These are phyloP conservation scores for Fusarium globosum DNA, from an alignment of 2,329 filamentous ascomycete species.

Conservation along the genomic window DNA sequence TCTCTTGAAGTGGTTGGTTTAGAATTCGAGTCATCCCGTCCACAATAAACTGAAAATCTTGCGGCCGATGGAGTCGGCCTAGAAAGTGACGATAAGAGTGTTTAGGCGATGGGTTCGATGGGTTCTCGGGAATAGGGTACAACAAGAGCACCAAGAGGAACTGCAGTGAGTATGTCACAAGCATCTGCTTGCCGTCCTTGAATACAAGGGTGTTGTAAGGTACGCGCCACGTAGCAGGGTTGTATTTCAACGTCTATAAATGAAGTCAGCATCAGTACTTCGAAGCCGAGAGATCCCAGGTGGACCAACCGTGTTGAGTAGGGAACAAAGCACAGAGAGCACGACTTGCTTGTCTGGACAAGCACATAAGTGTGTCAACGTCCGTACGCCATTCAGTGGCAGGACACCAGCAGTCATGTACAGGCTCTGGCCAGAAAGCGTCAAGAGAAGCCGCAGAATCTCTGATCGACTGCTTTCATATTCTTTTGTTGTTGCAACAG, in stretches of 20 bases:
- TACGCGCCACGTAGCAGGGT: slow-evolving; percentile 91
- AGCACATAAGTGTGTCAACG: slow-evolving; percentile 89
- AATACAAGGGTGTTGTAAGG: slow-evolving; percentile 94
- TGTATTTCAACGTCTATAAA: slow-evolving; percentile 87
- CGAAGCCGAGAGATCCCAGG: background rate
- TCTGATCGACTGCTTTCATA: slow-evolving; percentile 94
- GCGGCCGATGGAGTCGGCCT: slow-evolving; percentile 87
- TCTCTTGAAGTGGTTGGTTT: slow-evolving; percentile 91
- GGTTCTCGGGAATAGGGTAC: slow-evolving; percentile 86
- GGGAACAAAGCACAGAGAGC: slow-evolving; percentile 87
- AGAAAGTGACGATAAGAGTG: slow-evolving; percentile 96
- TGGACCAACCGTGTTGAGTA: slow-evolving; percentile 84
- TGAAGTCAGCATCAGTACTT: slow-evolving; percentile 20
- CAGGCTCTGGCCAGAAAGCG: slow-evolving; percentile 90
- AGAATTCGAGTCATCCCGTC: slow-evolving; percentile 94
- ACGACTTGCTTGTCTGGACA: slow-evolving; percentile 92
- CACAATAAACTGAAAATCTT: slow-evolving; percentile 97
- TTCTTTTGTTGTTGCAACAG: slow-evolving; percentile 88
- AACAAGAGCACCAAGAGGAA: slow-evolving; percentile 86
- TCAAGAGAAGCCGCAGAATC: slow-evolving; percentile 85
- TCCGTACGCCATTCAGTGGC: slow-evolving; percentile 83
- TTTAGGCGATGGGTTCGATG: slow-evolving; percentile 74
- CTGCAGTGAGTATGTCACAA: slow-evolving; percentile 93
- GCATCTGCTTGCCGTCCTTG: slow-evolving; percentile 87
- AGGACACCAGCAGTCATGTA: slow-evolving; percentile 85